Base-by-base conservation (phyloP, 192 early-diverging fungal species). In the Podila verticillata region DNA sequence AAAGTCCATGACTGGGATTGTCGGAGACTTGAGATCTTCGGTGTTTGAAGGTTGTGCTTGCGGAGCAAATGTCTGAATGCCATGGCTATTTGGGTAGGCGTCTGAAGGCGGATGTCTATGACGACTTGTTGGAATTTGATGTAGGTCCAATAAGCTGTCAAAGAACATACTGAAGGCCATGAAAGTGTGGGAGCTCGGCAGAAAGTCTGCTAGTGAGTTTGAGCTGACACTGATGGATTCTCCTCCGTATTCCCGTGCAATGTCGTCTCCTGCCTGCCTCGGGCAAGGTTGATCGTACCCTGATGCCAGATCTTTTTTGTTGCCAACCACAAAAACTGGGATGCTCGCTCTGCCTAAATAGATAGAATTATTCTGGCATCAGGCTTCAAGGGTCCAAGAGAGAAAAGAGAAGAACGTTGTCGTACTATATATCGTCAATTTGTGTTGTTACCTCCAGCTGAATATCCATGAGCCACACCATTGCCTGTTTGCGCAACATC, bases 91-190 rank as follows among this genome's bases (percentile, higher is more conserved):
- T 24, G 51, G 22, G 51, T 54, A 24, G 9, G 51, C 57, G 57
- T 26, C 39, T 31, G 70, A 26, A 49, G 10, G 22, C 8, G 36
- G 19, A 17, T 31, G 51, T 1, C 29, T 29, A 17, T 66, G 44
- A 7, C 60, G 63, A 30, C 48, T 60, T 26, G 65, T 51, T 15
- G 70, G 60, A 2, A 63, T 66, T 2, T 36, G 49, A 34, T 48
- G 48, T 48, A 69, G 69, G 24, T 79, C 65, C 6, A 79, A 35
- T 28, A 79, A 39, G 20, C 64, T 63, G 39, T 65, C 63, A 12
- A 79, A 79, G 31, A 79, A 79, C 69, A 79, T 66, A 39, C 72
- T 79, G 65, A 79, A 72, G 7, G 75, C 75, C 56, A 79, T 72
- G 3, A 39, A 67, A 0, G 75, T 47, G 8, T 68, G 70, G 8